phyloP scores from a whole-genome alignment of 805 yeast species.

The Cyberlindnera maritima region DNA sequence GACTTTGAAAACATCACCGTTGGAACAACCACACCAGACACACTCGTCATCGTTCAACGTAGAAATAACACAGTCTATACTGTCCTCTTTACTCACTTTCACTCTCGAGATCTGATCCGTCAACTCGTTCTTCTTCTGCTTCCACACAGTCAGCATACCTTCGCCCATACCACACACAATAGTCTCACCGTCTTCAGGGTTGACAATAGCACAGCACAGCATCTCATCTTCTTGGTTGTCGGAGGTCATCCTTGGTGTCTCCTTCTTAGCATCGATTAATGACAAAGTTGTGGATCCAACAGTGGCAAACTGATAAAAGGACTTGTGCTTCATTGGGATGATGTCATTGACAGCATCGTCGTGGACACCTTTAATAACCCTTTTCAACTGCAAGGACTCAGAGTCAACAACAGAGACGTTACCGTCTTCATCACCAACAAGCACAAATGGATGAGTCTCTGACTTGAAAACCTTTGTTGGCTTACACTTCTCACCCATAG shows the following conservation, averaged over 20 bases:
- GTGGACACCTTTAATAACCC: slow-evolving; percentile 54
- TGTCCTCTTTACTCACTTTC: slow-evolving; percentile 62
- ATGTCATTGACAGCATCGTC: slow-evolving; percentile 78
- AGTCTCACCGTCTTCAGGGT: slow-evolving; percentile 57
- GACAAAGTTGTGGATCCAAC: slow-evolving; percentile 81
- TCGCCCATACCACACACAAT: slow-evolving; percentile 86
- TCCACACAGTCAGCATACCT: slow-evolving; percentile 88
- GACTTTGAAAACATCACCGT: slow-evolving; percentile 68
- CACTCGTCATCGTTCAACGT: slow-evolving; percentile 44
- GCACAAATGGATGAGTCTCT: slow-evolving; percentile 38
- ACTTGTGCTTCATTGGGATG: slow-evolving; percentile 63
- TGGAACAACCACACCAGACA: slow-evolving; percentile 78
- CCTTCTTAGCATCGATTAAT: slow-evolving; percentile 72
- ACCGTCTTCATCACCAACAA: slow-evolving; percentile 70
- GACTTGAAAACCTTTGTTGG: slow-evolving; percentile 36
- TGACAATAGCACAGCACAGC: slow-evolving; percentile 69
- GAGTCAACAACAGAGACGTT: slow-evolving; percentile 62
- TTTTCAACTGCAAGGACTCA: slow-evolving; percentile 43
- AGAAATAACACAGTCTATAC: slow-evolving; percentile 61
- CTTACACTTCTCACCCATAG: slow-evolving; percentile 5
- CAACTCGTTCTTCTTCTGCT: slow-evolving; percentile 60
- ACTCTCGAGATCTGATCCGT: slow-evolving; percentile 80
- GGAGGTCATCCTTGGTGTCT: slow-evolving; percentile 45
- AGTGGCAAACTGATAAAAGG: slow-evolving; percentile 75
- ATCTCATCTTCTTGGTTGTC: slow-evolving; percentile 95